Evolutionary conservation across 805 yeast species (phyloP), one percentile per base, ranked within the genome.

Genomic region (Suhomyces vadensis): DNA sequence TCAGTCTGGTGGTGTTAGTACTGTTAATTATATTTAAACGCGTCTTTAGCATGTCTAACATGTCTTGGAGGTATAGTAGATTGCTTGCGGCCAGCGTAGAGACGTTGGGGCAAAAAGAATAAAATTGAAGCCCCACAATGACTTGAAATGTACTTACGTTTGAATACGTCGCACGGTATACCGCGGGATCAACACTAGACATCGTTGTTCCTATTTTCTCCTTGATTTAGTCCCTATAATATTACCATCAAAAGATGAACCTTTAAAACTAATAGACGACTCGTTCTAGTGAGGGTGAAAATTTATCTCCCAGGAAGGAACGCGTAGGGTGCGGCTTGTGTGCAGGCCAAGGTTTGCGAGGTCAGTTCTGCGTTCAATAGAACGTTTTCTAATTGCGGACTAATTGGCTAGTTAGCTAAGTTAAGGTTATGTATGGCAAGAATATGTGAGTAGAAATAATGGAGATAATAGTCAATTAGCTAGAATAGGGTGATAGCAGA

Each of bases 101-200:
- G 9, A n/a, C 10, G 17, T 17, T 11, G 22, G 22, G 36, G 13
- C 23, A 5, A 17, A 6, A 9, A 5, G 37, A 19, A 11, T 8
- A 10, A 13, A 16, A n/a, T n/a, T n/a, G n/a, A 5, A 16, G 20
- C 10, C 2, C 19, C 33, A 14, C 33, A 14, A 29, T 13, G n/a
- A n/a, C n/a, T 29, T 3, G 16, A n/a, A 25, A n/a, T n/a, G n/a
- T 46, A 69, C 76, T 50, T 67, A 71, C 76, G 52, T 63, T 69
- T 39, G 75, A 70, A 52, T 71, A 71, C 11, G 75, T 71, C 49
- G 77, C 75, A 43, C 71, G 69, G 55, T 66, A 71, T 48, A 71
- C 75, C 53, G 60, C 56, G 24, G 74, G 71, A 37, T 60, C 65
- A 47, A 55, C 64, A 41, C 44, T 48, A 35, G 68, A 56, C 70